These are phyloP conservation scores for Nepenthes gracilis DNA, from an alignment of 148 eudicot species.

Conservation along the genomic window DNA sequence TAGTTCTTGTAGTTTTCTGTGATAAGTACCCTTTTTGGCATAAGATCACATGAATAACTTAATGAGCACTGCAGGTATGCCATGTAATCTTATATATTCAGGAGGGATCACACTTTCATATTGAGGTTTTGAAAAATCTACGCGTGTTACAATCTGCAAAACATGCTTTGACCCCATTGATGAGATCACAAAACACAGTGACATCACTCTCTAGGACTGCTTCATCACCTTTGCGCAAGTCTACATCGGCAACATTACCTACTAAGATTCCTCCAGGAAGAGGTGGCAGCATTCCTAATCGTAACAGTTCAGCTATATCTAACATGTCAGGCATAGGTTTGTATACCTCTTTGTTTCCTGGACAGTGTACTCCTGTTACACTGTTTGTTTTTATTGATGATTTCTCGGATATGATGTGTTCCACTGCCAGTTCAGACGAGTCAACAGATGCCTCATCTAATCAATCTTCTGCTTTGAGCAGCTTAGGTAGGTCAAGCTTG, in stretches of 20 bases:
- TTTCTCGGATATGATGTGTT: slow-evolving; percentile 40
- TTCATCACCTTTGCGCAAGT: slow-evolving; percentile 36
- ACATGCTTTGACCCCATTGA: slow-evolving; percentile 50
- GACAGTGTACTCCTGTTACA: slow-evolving; percentile 85
- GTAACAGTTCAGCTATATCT: slow-evolving; percentile 45
- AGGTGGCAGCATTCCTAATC: slow-evolving; percentile 38
- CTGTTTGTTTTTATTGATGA: slow-evolving; percentile 86
- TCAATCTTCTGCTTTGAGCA: slow-evolving; percentile 35
- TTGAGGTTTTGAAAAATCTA: slow-evolving; percentile 49
- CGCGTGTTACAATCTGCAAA: slow-evolving; percentile 83
- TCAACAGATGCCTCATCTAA: slow-evolving; percentile 33
- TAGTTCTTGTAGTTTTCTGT: no score
- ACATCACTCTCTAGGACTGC: slow-evolving; percentile 35
- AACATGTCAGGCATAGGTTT: slow-evolving; percentile 62
- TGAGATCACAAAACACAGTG: slow-evolving; percentile 35
- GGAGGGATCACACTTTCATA: slow-evolving; percentile 76
- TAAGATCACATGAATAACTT: slow-evolving; percentile 9
- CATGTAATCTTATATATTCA: slow-evolving; percentile 66
- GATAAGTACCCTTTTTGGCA: neutral
- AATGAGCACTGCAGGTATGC: slow-evolving; percentile 69
- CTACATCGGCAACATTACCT: slow-evolving; percentile 27
- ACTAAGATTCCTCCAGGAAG: slow-evolving; percentile 65
- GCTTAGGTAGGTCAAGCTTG: slow-evolving; percentile 32
- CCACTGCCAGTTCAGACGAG: slow-evolving; percentile 42
- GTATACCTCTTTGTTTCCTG: slow-evolving; percentile 65